Percentiles rank a stretch among this genome's conserved stretches.
Conservation (phyloP, 495 filamentous ascomycete genomes). For the Penicillium argentinense region DNA sequence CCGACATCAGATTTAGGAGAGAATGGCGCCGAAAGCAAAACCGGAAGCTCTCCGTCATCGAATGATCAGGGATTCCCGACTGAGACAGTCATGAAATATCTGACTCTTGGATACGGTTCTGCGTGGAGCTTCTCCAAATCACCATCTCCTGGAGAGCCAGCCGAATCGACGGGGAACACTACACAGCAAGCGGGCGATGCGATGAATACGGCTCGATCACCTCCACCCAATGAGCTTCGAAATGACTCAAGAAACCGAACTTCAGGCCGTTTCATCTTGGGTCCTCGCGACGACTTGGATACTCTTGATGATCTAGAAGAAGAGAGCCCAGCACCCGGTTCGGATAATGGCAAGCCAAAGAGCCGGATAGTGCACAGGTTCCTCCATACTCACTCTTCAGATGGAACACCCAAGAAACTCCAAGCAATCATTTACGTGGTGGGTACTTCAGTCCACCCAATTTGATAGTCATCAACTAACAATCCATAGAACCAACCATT, state of each 20-base stretch:
- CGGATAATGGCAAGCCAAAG: conserved; percentile 25
- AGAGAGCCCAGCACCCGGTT: conserved; percentile 18
- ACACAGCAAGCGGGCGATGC: conserved; percentile 6
- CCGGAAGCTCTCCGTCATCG: conserved; percentile 17
- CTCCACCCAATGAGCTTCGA: background rate
- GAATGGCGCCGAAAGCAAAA: conserved; percentile 7
- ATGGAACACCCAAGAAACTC: conserved; percentile 44
- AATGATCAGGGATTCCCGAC: conserved; percentile 33
- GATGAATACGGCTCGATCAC: background rate
- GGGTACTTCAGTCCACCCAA: conserved; percentile 13
- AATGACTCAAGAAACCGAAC: conserved; percentile 2
- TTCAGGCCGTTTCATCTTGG: conserved; percentile 21
- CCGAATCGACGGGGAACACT: background rate
- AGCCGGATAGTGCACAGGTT: conserved; percentile 50
- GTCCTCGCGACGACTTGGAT: conserved; percentile 30
- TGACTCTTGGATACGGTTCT: conserved; percentile 63
- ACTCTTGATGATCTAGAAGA: conserved; percentile 30
- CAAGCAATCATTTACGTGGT: conserved; percentile 72
- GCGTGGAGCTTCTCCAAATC: conserved; percentile 49
- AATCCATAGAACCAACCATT: conserved; percentile 68
- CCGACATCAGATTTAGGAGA: conserved; percentile 16
- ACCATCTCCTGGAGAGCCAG: conserved; percentile 7
- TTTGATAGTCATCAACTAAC: background rate
- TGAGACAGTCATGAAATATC: conserved; percentile 56
- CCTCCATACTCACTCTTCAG: conserved; percentile 40